These are phyloP conservation scores for Nemophila menziesii DNA, from an alignment of 257 asterid species.

Conservation along the genomic window DNA sequence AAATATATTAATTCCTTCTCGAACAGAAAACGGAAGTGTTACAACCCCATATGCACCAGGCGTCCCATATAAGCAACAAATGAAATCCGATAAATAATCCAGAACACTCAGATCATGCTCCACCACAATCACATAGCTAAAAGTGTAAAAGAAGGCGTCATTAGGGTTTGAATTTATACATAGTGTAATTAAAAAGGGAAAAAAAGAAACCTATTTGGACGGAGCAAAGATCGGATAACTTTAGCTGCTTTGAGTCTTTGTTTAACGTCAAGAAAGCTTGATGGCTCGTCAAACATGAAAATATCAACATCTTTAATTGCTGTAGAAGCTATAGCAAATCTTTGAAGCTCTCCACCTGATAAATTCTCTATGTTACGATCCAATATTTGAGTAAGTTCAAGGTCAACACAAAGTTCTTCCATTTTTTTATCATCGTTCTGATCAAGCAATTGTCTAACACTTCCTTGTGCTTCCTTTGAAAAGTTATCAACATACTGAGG, in stretches of 20 bases:
- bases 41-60: constrained; percentile 98
- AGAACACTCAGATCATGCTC: constrained; percentile 97
- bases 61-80: constrained; percentile 92
- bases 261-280: constrained; percentile 85
- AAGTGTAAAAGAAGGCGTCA: not conserved
- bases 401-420: constrained; percentile 60
- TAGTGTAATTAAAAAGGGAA: too few species aligned
- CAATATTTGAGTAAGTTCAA: constrained; percentile 84
- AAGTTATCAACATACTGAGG: constrained; percentile 97
- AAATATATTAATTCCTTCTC: constrained; percentile 96
- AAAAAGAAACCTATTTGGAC: constrained; percentile 58
- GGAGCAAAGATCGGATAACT: constrained; percentile 90
- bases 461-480: constrained; percentile 96
- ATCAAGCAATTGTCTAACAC: constrained; percentile 88
- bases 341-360: constrained; percentile 99
- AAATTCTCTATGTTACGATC: constrained; percentile 93
- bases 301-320: constrained; percentile 88
- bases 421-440: constrained; percentile 86
- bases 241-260: constrained; percentile 98
- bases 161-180: not conserved
- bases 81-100: constrained; percentile 90
- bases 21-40: constrained; percentile 93
- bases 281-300: constrained; percentile 98
- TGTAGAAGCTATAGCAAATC: constrained; percentile 95
- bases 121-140: not conserved